Evolutionary conservation across 1,284 basidiomycete genomes (phyloP).

Genomic region (Testicularia cyperi): DNA sequence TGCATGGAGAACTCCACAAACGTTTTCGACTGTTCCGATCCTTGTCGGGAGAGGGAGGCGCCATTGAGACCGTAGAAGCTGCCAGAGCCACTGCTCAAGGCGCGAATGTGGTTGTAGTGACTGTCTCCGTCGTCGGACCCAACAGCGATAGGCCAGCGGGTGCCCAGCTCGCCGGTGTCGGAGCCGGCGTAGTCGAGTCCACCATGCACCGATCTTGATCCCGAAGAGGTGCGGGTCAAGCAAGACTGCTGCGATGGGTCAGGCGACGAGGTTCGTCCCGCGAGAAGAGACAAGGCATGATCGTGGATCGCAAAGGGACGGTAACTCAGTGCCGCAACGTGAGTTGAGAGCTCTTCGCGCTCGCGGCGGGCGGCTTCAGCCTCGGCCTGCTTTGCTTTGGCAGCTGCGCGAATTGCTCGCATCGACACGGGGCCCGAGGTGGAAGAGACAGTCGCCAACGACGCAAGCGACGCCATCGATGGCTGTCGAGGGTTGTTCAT

Average conservation of each 20-base stretch:
- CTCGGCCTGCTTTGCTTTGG: constrained; percentile 26
- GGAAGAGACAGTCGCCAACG: constrained; percentile 1
- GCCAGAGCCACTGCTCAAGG: too few relatives aligned
- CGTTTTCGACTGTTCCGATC: constrained; percentile 9
- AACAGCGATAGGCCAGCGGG: constrained; percentile 29
- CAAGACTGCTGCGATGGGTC: background rate
- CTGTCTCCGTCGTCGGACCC: constrained; percentile 21
- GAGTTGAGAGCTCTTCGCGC: constrained; percentile 27
- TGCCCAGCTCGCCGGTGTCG: constrained; percentile 13
- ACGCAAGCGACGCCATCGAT: constrained; percentile 20
- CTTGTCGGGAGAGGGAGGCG: constrained; percentile 2
- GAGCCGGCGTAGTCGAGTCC: constrained; percentile 2
- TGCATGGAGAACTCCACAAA: constrained; percentile 42
- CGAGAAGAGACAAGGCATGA: constrained; percentile 22
- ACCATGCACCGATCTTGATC: constrained; percentile 13
- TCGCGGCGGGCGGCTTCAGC: constrained; percentile 20
- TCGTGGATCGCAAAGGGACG: constrained; percentile 42
- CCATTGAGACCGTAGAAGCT: background rate
- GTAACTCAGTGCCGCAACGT: constrained; percentile 31
- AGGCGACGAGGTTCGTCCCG: background rate
- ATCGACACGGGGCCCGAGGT: constrained; percentile 39
- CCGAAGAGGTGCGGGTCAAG: background rate
- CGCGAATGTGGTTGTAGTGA: too few relatives aligned
- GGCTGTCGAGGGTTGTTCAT: constrained; percentile 13
- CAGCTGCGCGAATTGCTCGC: constrained; percentile 30